Percentiles rank a stretch among this genome's conserved stretches.
phyloP scores from a whole-genome alignment of 139 green algal genomes.

The Tetradesmus obliquus region DNA sequence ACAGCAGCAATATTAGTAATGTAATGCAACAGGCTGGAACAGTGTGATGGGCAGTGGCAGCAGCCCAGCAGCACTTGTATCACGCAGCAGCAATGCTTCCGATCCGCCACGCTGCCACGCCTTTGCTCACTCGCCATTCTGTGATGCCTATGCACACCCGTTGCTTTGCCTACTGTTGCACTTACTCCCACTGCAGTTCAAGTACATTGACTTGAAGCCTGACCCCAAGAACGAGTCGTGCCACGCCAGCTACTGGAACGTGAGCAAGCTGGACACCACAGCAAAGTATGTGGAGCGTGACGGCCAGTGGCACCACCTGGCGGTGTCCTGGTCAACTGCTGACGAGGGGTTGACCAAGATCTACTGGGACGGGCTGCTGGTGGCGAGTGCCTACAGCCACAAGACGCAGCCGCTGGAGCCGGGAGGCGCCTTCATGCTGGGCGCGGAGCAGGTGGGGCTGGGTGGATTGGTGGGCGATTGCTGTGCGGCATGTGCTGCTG shows the following conservation, averaged over 20 bases:
- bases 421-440: slow-evolving; percentile 85
- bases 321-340: slow-evolving; percentile 81
- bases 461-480: not conserved
- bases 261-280: slow-evolving; percentile 32
- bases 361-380: slow-evolving; percentile 84
- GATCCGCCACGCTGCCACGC: too few species aligned
- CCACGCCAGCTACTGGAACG: slow-evolving; percentile 58
- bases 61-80: not conserved
- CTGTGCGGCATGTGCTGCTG: not conserved
- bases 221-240: slow-evolving; percentile 73
- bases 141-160: too few species aligned
- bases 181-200: slow-evolving; percentile 37
- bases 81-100: not conserved
- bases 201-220: slow-evolving; percentile 79
- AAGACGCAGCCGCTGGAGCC: slow-evolving; percentile 73
- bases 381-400: slow-evolving; percentile 60
- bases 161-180: too few species aligned
- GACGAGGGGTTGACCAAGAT: slow-evolving; percentile 79
- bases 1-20: not conserved
- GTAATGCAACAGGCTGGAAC: not conserved
- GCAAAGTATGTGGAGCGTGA: slow-evolving; percentile 57
- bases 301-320: slow-evolving; percentile 87
- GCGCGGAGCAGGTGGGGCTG: slow-evolving; percentile 79
- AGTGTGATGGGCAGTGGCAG: not conserved
- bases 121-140: too few species aligned